phyloP scores from a whole-genome alignment of 2,329 filamentous ascomycete species.

The Fusarium sp. region DNA sequence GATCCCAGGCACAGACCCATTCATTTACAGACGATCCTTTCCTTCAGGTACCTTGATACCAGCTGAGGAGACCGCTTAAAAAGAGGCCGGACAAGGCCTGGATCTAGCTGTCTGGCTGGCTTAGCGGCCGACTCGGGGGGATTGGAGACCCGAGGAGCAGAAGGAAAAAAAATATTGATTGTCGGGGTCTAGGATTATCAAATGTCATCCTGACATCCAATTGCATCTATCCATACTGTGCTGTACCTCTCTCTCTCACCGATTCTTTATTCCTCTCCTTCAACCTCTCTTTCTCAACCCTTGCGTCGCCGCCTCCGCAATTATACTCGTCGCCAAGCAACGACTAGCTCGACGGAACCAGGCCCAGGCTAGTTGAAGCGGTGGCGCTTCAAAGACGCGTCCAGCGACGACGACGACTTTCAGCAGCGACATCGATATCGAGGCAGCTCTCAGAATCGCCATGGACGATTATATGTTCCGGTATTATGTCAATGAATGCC shows the following conservation, averaged over 20 bases:
- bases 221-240: constrained; percentile 25
- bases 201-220: constrained; percentile 26
- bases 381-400: constrained; percentile 25
- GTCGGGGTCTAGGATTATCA: constrained; percentile 4
- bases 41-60: neutral
- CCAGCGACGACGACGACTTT: constrained; percentile 2
- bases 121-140: constrained; percentile 1
- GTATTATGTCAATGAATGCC: constrained; percentile 60
- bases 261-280: constrained; percentile 10
- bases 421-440: neutral
- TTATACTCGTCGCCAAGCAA: constrained; percentile 26
- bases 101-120: neutral
- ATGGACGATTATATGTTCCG: constrained; percentile 73
- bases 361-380: constrained; percentile 13
- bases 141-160: constrained; percentile 1
- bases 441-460: neutral
- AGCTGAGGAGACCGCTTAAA: neutral
- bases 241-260: constrained; percentile 32
- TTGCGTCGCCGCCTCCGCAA: constrained; percentile 3
- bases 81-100: neutral
- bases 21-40: constrained; percentile 1
- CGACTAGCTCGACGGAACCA: constrained; percentile 20
- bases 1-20: neutral
- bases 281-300: neutral
- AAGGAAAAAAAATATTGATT: constrained; percentile 3